Conservation (phyloP, 305 asterid species). For the Fraxinus nigra region DNA sequence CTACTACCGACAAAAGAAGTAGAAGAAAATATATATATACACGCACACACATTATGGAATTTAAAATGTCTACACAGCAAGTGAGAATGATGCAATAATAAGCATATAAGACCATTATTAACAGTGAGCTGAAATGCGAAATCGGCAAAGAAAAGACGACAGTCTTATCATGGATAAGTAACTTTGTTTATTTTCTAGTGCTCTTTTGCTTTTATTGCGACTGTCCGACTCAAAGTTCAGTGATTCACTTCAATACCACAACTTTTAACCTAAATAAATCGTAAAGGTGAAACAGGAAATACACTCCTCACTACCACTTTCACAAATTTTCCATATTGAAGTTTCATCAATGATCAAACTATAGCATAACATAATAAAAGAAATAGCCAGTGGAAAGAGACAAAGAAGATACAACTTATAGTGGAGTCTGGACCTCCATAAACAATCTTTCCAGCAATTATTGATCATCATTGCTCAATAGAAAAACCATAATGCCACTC, state of each 20-base stretch:
- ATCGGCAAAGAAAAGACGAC: background rate
- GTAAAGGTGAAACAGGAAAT: conserved; percentile 23
- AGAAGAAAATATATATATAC: background rate
- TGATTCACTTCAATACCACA: background rate
- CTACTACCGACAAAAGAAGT: conserved; percentile 4
- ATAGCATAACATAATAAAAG: conserved; percentile 29
- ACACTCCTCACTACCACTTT: conserved; percentile 32
- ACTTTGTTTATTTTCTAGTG: background rate
- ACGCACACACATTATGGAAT: background rate
- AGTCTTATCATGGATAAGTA: background rate
- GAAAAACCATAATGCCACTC: conserved; percentile 41
- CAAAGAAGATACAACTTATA: conserved; percentile 43
- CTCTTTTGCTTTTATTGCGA: background rate
- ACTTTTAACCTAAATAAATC: conserved; percentile 25
- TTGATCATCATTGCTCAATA: conserved; percentile 39
- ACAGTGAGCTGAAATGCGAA: background rate
- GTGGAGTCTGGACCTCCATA: conserved; percentile 48
- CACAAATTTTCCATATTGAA: conserved; percentile 26
- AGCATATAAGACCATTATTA: background rate
- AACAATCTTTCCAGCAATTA: conserved; percentile 45
- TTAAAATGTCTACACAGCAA: background rate
- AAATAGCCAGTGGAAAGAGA: conserved; percentile 37
- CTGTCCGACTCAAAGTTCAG: background rate
- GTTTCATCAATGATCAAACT: conserved; percentile 18
- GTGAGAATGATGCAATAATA: background rate